These are phyloP conservation scores for Kregervanrija delftensis DNA, from an alignment of 805 yeast genomes.

Conservation along the genomic window DNA sequence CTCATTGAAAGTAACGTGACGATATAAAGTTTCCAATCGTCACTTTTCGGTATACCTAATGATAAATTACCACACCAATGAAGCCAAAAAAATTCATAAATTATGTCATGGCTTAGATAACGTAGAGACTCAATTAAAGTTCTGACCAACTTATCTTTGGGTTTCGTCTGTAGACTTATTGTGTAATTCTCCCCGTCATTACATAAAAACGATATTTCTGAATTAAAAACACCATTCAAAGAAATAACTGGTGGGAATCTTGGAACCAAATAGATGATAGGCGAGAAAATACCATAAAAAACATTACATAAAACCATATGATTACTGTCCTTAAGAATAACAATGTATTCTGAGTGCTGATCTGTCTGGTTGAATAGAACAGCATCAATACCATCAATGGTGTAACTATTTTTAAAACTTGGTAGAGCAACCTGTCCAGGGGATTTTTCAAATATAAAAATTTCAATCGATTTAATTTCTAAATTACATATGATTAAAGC, in stretches of 20 bases:
- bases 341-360: slow-evolving; percentile 37
- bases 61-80: slow-evolving; percentile 54
- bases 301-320: slow-evolving; percentile 46
- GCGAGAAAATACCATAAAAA: slow-evolving; percentile 42
- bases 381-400: slow-evolving; percentile 30
- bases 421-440: slow-evolving; percentile 23
- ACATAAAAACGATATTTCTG: slow-evolving; percentile 19
- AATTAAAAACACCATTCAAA: slow-evolving; percentile 19
- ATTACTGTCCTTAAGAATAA: slow-evolving; percentile 31
- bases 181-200: slow-evolving; percentile 20
- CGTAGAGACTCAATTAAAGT: slow-evolving; percentile 44
- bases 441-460: slow-evolving; percentile 41
- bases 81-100: slow-evolving; percentile 52
- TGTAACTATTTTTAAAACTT: slow-evolving; percentile 15
- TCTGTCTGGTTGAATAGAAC: slow-evolving; percentile 27
- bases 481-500: slow-evolving; percentile 51
- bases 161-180: slow-evolving; percentile 35
- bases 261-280: slow-evolving; percentile 21
- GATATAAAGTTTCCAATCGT: slow-evolving; percentile 58
- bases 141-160: slow-evolving; percentile 36
- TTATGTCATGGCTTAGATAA: slow-evolving; percentile 50
- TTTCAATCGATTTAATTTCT: slow-evolving; percentile 34
- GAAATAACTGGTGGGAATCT: slow-evolving; percentile 16
- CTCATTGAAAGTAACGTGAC: slow-evolving; percentile 43
- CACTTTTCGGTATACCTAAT: slow-evolving; percentile 28